Conservation (phyloP, 2,329 filamentous ascomycete species). For the Camillea tinctor region DNA sequence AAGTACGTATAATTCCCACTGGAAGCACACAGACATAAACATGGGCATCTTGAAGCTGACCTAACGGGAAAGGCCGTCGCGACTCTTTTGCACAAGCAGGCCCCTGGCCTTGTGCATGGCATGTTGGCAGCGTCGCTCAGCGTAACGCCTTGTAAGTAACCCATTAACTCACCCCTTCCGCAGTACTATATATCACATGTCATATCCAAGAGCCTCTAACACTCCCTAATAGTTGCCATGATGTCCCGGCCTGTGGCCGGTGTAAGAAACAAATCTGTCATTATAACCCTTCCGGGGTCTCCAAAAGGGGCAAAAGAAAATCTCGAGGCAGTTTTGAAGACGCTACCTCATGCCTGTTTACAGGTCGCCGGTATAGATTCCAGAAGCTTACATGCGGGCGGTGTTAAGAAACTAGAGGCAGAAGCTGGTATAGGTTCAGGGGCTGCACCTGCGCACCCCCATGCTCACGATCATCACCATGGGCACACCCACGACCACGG, state of each 20-base stretch:
- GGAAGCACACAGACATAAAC: neutral
- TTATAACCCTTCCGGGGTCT: conserved; percentile 88
- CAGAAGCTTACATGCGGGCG: conserved; percentile 73
- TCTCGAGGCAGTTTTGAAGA: conserved; percentile 80
- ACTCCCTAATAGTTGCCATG: conserved; percentile 68
- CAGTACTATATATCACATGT: no score
- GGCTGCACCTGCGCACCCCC: conserved; percentile 27
- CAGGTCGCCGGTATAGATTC: conserved; percentile 86
- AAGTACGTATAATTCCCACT: conserved; percentile 54
- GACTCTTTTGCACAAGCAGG: conserved; percentile 77
- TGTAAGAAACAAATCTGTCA: conserved; percentile 74
- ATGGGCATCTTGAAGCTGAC: neutral
- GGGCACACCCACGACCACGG: conserved; percentile 48
- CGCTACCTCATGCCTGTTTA: conserved; percentile 91
- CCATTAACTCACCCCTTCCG: neutral
- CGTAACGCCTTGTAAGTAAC: conserved; percentile 80
- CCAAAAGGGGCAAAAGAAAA: conserved; percentile 96
- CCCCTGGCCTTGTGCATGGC: conserved; percentile 87
- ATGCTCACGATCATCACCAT: conserved; percentile 39
- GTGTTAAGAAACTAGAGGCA: conserved; percentile 77
- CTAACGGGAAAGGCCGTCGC: conserved; percentile 64
- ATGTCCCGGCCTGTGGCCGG: conserved; percentile 95
- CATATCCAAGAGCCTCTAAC: neutral
- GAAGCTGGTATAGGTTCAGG: conserved; percentile 65
- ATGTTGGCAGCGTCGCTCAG: conserved; percentile 84